Conservation (phyloP, 176 grass and related monocot genomes). For the Coix lacrymajobi region DNA sequence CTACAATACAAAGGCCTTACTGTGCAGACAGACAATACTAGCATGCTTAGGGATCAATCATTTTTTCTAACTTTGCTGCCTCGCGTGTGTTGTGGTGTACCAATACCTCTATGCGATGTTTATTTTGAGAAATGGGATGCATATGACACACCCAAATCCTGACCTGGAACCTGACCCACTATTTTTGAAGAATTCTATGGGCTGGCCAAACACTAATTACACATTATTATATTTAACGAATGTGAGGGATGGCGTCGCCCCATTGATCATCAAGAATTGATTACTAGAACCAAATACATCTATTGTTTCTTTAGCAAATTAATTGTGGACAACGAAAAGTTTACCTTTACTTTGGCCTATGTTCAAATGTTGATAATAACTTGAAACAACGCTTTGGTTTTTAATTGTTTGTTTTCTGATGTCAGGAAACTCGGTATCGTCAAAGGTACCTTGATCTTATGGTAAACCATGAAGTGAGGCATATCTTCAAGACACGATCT, state of each 20-base stretch:
- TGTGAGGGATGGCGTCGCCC: background rate
- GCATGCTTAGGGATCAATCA: background rate
- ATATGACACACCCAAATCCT: background rate
- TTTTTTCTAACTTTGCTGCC: background rate
- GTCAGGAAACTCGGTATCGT: constrained; percentile 86
- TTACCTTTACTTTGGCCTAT: background rate
- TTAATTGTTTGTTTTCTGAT: constrained; percentile 14
- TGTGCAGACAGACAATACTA: background rate
- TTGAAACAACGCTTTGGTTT: background rate
- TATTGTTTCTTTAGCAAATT: background rate
- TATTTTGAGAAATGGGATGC: background rate
- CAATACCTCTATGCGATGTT: background rate
- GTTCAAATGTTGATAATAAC: constrained; percentile 9
- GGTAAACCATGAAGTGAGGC: constrained; percentile 93
- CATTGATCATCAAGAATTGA: background rate
- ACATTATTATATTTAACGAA: background rate
- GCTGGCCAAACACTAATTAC: background rate
- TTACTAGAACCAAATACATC: background rate
- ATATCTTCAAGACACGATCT: constrained; percentile 92
- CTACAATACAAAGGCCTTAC: background rate
- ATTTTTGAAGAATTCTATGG: background rate
- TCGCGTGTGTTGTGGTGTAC: background rate
- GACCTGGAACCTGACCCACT: background rate
- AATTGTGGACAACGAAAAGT: background rate
- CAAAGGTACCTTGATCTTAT: constrained; percentile 96